Conservation (phyloP, 2,329 filamentous ascomycete genomes). For the Claviceps maximensis region DNA sequence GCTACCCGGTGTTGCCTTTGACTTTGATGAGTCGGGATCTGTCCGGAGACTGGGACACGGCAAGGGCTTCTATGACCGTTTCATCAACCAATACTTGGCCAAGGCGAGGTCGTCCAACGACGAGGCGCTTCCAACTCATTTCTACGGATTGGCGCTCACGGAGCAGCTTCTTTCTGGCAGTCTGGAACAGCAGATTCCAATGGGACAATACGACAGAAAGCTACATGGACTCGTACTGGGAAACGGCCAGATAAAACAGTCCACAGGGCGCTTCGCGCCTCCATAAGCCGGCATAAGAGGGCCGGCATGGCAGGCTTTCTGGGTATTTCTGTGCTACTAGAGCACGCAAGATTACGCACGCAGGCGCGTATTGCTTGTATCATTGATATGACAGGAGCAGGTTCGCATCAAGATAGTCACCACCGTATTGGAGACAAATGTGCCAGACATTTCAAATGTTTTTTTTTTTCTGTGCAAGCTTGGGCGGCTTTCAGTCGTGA, state of each 20-base stretch:
- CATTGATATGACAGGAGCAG: not conserved
- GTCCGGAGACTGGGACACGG: slow-evolving; percentile 80
- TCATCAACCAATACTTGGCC: slow-evolving; percentile 59
- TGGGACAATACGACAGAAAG: slow-evolving; percentile 62
- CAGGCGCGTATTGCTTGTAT: not conserved
- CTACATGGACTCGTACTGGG: slow-evolving; percentile 68
- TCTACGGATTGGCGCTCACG: slow-evolving; percentile 68
- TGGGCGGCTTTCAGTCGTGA: not conserved
- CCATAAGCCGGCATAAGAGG: not conserved
- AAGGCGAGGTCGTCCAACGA: slow-evolving; percentile 24
- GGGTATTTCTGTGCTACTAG: not conserved
- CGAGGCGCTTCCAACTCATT: slow-evolving; percentile 27
- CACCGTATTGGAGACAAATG: not conserved
- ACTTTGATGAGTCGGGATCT: slow-evolving; percentile 39
- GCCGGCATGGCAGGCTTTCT: not conserved
- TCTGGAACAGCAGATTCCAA: slow-evolving; percentile 53
- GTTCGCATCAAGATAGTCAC: not conserved
- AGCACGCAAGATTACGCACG: not conserved
- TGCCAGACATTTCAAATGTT: not conserved
- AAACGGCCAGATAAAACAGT: slow-evolving; percentile 42
- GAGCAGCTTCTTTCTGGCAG: slow-evolving; percentile 63
- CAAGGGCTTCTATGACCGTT: slow-evolving; percentile 94
- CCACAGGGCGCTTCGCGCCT: slow-evolving; percentile 1
- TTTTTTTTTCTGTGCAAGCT: not conserved
- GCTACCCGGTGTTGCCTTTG: slow-evolving; percentile 88